Evolutionary conservation across 768 basidiomycete species (phyloP), one percentile per base, ranked within the genome.

Genomic region (Floccularia luteovirens): DNA sequence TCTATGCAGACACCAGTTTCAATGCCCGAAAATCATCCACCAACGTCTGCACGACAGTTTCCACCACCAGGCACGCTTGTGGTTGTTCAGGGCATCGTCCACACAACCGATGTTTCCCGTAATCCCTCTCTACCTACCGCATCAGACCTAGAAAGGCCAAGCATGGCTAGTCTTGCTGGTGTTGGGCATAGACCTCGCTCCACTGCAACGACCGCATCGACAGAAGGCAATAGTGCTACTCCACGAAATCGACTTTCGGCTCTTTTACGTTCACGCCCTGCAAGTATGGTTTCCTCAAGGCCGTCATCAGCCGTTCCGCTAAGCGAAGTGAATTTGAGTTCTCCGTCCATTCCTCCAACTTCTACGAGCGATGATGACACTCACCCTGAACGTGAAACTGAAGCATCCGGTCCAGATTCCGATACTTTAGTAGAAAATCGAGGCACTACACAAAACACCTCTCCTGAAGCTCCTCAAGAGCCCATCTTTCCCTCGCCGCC

Each of bases 11-110:
- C 43, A 25, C 39, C 36, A 34, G 24, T 48, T 32, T 43, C 46
- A 35, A 32, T 57, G 33, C 49, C 58, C 17, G 44, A 53, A 36
- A 42, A 34, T 14, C 27, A 30, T 30, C 8, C 8, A 8, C 27
- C 27, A 8, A 17, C 51, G 24, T 36, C 55, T 23, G 51, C 56
- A n/a, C 62, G 74, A 16, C 69, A 70, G 40, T 84, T 84, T 53
- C 82, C 82, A 24, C 78, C 82, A 0, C 78, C 83, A 0, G 83
- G 85, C 11, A 86, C 85, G 2, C 69, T 89, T 2, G 85, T 89
- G 19, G 82, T 89, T 24, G 85, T 89, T 0, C 85, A 89, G 58
- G 85, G 85, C 36, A 83, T 87, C 28, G 84, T 87, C 1, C 83
- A 87, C 46, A 86, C 84, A 0, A 79, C 80, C 3, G 83, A 86